Evolutionary conservation across 805 yeast genomes (phyloP), one percentile per base, ranked within the genome.

Genomic region (Sungouiozyma ichnusensis): DNA sequence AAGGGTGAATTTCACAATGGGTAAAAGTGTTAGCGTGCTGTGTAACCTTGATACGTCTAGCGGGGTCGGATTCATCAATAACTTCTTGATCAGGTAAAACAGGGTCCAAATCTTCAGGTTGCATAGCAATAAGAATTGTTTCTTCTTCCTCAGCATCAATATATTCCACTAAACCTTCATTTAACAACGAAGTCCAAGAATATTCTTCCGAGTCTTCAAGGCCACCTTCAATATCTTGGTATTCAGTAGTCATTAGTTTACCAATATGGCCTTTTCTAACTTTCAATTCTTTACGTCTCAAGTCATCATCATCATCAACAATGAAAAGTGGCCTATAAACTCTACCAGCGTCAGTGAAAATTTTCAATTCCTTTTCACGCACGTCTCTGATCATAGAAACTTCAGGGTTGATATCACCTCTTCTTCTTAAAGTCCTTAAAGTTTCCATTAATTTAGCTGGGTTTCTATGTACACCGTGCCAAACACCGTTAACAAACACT

Each of bases 71-170:
- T 20, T 67, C 65, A 44, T 69, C 69, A 9, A 68, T 60, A 37
- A 64, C 69, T 17, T 69, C 67, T 36, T 37, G 49, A 8, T 46
- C 42, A 31, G 76, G 72, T 20, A 84, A 74, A 3, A 74, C 69
- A 19, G 87, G 77, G 48, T 82, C 87, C 61, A 92, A 72, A 66
- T 92, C 99, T 63, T 92, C 99, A 2, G 95, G 96, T 15, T 95
- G 82, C 98, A 92, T 92, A 33, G 98, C 97, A 68, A 92, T 92
- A 85, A 92, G 81, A 41, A 86, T 85, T 1, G 97, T 88, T 68
- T 92, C 98, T 63, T 92, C 98, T 71, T 92, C 98, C 65, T 92
- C 98, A 9, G 97, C 98, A 66, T 92, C 99, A 44, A 92, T 83
- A 58, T 92, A 92, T 65, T 92, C 99, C 37, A 90, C 90, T 43